Percentiles rank a stretch among this genome's conserved stretches.
These are phyloP conservation scores for Bothriochloa decipiens DNA, from an alignment of 176 grass and related monocot genomes.

Conservation along the genomic window DNA sequence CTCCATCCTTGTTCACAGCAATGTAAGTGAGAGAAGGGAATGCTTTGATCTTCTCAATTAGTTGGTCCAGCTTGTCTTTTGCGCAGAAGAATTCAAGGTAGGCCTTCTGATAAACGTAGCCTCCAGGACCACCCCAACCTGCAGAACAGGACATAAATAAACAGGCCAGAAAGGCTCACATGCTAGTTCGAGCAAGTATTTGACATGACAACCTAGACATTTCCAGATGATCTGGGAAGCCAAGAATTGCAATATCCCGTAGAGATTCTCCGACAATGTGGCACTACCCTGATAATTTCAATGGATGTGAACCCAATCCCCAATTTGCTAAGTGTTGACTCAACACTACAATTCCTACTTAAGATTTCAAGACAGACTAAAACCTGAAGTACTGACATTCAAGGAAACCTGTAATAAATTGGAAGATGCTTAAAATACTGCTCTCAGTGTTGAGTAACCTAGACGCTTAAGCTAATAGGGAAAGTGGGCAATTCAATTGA, in stretches of 20 bases:
- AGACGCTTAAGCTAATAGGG: neutral
- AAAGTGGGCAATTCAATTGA: neutral
- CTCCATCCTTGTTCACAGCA: slow-evolving; percentile 71
- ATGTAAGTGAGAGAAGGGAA: slow-evolving; percentile 77
- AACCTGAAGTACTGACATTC: slow-evolving; percentile 7
- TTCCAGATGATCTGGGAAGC: neutral
- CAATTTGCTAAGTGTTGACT: neutral
- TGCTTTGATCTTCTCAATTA: slow-evolving; percentile 61
- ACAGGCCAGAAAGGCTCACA: neutral
- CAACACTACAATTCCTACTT: neutral
- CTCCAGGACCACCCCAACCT: slow-evolving; percentile 83
- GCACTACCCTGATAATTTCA: neutral
- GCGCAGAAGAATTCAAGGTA: slow-evolving; percentile 87
- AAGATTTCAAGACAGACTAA: neutral
- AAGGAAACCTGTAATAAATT: neutral
- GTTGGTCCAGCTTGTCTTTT: slow-evolving; percentile 59
- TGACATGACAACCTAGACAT: neutral
- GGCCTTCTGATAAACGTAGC: slow-evolving; percentile 91
- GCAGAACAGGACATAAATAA: slow-evolving; percentile 15
- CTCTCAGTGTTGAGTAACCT: slow-evolving; percentile 8
- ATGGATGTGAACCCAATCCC: neutral
- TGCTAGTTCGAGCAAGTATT: neutral
- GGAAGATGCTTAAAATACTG: slow-evolving; percentile 9
- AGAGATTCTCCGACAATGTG: neutral
- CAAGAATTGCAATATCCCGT: neutral